phyloP scores from a whole-genome alignment of 495 filamentous ascomycete species.

The Penicillium ochrochloron region DNA sequence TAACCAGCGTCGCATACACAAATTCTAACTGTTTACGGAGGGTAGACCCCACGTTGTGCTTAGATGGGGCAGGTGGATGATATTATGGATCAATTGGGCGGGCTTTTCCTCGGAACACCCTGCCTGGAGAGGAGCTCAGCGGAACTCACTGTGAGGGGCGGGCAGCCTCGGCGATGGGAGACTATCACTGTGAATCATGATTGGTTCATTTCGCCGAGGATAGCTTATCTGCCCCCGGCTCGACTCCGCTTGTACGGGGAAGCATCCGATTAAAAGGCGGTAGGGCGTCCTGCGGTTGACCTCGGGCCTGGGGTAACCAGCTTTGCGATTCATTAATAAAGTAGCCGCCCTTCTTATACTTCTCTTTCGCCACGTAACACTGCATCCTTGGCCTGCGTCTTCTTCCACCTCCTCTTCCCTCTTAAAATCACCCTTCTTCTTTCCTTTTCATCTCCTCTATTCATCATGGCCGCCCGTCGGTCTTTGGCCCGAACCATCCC shows the following conservation, averaged over 20 bases:
- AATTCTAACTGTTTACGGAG: neutral
- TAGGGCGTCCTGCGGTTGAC: constrained; percentile 26
- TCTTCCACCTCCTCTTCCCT: constrained; percentile 12
- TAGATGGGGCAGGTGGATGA: neutral
- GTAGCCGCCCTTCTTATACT: constrained; percentile 17
- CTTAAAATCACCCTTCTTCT: neutral
- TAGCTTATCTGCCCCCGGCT: constrained; percentile 28
- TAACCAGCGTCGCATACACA: neutral
- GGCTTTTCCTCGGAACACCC: constrained; percentile 17
- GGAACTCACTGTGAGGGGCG: neutral
- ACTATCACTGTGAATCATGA: neutral
- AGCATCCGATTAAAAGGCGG: constrained; percentile 23
- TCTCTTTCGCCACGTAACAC: constrained; percentile 11
- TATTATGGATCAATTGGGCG: neutral
- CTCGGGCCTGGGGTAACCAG: constrained; percentile 33
- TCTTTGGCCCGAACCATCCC: constrained; percentile 48
- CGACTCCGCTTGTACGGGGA: constrained; percentile 18
- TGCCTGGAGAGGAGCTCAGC: constrained; percentile 6
- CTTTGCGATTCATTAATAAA: neutral
- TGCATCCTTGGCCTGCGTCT: constrained; percentile 6
- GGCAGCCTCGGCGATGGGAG: constrained; percentile 25
- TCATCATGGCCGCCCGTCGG: constrained; percentile 52
- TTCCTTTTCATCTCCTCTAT: constrained; percentile 6
- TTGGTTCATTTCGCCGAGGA: constrained; percentile 28
- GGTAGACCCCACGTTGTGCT: neutral